Base-by-base conservation (phyloP, 148 eudicot genomes). In the Cornus controversa region DNA sequence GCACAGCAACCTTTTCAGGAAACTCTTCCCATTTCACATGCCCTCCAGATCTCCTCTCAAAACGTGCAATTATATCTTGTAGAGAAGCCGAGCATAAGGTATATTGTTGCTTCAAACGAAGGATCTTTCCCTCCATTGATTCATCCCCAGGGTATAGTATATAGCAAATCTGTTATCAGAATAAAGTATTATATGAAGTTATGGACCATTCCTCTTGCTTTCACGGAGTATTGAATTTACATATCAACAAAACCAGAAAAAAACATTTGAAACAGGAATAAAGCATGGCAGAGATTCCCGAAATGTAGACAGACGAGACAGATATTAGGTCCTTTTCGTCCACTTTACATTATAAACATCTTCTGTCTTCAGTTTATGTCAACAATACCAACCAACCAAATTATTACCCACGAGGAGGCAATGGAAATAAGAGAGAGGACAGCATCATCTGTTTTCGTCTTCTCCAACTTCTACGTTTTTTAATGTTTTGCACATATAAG, bases 1-100 rank as follows among this genome's bases (percentile, higher is more conserved):
- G 98, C 70, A 95, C 97, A 11, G 98, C 98, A 73, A 95, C 97
- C 83, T 93, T 95, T 66, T 87, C 87, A 54, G 98, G 94, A 80
- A 95, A 93, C 29, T 85, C 88, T 77, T 87, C 89, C 98, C 98
- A 95, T 70, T 86, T 87, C 47, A 86, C 85, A 72, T 50, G 77
- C 45, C 83, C 83, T 14, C 86, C 94, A 81, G 97, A 89, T 83
- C 98, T 88, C 85, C 84, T 90, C 87, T 95, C 96, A 90, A 92
- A 95, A 53, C 90, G 87, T 67, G 96, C 80, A 77, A 95, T 79
- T 45, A 95, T 93, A 88, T 95, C 98, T 91, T 95, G 98, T 69
- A 95, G 89, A 83, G 98, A 95, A 79, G 97, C 98, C 28, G 98
- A 95, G 85, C 98, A 95, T 74, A 95, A 75, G 67, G 98, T 95